These are phyloP conservation scores for Elaeis guineensis DNA, from an alignment of 176 grass and related monocot genomes.

Conservation along the genomic window DNA sequence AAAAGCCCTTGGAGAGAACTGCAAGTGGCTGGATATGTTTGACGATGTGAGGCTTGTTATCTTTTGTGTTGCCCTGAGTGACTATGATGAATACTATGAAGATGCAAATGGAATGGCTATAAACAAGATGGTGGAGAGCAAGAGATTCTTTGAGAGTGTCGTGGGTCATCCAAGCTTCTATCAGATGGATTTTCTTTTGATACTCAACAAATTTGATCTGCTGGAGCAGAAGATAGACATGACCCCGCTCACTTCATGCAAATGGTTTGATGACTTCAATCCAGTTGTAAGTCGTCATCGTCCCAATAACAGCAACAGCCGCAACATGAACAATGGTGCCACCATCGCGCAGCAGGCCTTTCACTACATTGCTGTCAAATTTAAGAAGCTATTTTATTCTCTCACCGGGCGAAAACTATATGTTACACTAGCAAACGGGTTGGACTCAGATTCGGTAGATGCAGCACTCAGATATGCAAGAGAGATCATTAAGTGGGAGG, in stretches of 20 bases:
- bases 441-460: slow-evolving; percentile 56
- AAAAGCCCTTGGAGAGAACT: slow-evolving; percentile 58
- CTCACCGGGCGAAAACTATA: slow-evolving; percentile 62
- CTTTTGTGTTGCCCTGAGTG: slow-evolving; percentile 59
- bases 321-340: slow-evolving; percentile 16
- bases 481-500: slow-evolving; percentile 86
- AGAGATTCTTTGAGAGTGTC: slow-evolving; percentile 58
- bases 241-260: slow-evolving; percentile 46
- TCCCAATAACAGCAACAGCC: slow-evolving; percentile 12
- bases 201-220: slow-evolving; percentile 83
- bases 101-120: slow-evolving; percentile 33
- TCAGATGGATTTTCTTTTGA: slow-evolving; percentile 52
- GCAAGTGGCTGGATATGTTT: slow-evolving; percentile 88
- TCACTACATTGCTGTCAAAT: slow-evolving; percentile 64
- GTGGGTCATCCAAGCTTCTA: slow-evolving; percentile 47
- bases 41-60: slow-evolving; percentile 72
- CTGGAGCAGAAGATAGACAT: slow-evolving; percentile 77
- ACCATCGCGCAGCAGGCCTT: slow-evolving; percentile 62
- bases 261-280: slow-evolving; percentile 70
- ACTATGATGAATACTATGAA: slow-evolving; percentile 69
- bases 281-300: slow-evolving; percentile 47
- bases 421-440: slow-evolving; percentile 39
- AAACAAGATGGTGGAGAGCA: slow-evolving; percentile 89
- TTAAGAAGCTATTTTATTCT: slow-evolving; percentile 71
- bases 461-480: slow-evolving; percentile 39